These are phyloP conservation scores for Tylopilus sp. DNA, from an alignment of 1,284 basidiomycete species.

Conservation along the genomic window DNA sequence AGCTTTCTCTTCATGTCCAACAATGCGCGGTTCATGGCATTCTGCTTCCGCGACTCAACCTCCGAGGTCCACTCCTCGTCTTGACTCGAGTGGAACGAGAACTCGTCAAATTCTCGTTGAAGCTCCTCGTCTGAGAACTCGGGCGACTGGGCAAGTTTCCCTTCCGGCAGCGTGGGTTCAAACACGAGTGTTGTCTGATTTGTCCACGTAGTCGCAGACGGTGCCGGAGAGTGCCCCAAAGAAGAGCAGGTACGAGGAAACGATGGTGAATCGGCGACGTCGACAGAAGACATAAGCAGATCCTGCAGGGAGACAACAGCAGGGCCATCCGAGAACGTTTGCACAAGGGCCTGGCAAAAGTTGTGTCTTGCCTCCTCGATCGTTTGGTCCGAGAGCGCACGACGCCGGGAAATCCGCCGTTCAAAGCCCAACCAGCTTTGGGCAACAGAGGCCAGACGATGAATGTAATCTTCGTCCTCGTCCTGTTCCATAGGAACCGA, in stretches of 20 bases:
- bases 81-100: slow-evolving; percentile 14
- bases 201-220: not conserved
- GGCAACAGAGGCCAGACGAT: not conserved
- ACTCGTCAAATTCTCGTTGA: slow-evolving; percentile 9
- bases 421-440: slow-evolving; percentile 8
- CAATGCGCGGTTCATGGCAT: slow-evolving; percentile 1
- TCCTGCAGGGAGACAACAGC: not conserved
- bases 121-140: slow-evolving; percentile 13
- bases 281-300: not conserved
- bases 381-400: not conserved
- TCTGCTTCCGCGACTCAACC: slow-evolving; percentile 11
- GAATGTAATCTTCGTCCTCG: not conserved
- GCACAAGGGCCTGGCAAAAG: slow-evolving; percentile 8
- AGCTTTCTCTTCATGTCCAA: slow-evolving; percentile 15
- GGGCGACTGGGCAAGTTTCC: not conserved
- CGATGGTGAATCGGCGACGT: not conserved
- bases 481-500: not conserved
- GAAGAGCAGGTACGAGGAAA: not conserved
- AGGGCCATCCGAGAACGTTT: not conserved
- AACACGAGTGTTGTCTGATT: not conserved
- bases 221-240: not conserved
- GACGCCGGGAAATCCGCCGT: not conserved
- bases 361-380: slow-evolving; percentile 6
- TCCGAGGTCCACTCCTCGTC: slow-evolving; percentile 21
- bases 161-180: not conserved